Base-by-base conservation (phyloP, 1,284 basidiomycete species). In the Neonothopanus nambi region DNA sequence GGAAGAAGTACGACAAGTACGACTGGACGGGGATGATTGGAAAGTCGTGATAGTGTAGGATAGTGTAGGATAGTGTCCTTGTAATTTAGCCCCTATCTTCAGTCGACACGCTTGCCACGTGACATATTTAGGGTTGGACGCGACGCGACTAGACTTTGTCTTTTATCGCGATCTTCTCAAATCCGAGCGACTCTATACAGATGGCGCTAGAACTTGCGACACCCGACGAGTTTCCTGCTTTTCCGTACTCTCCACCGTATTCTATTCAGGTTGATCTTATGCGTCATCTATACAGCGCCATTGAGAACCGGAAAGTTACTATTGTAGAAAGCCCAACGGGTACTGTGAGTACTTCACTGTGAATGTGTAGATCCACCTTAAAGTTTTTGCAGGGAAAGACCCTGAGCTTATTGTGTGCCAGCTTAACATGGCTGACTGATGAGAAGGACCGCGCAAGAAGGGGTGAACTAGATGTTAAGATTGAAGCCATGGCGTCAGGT, bases 261-360 rank as follows among this genome's bases (percentile, higher is more conserved):
- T 69, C 77, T n/a, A 97, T 97, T 58, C 96, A 99, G 68, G 74
- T 83, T 1, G 84, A 93, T 37, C 80, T 98, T 33, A 98, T 98
- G 95, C 81, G 76, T 12, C 89, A 93, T 56, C 73, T 98, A 3
- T 98, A 96, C 66, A 63, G 78, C 2, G 81, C 89, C 0, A 90
- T 98, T 48, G 94, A 98, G 65, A 61, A 70, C 46, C 78, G 63
- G 68, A 89, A 81, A 69, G 76, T 97, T 8, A 85, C 92, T 2
- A 89, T 98, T 42, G 74, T 93, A 18, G 91, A 94, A 67, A 91
- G 88, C 58, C 93, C 91, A 0, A 94, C 92, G 0, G 92, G 92
- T 58, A 94, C 92, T 20, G 87, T 88, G 50, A 66, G 77, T 61
- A 24, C 11, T 33, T 37, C n/a, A 37, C 38, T 37, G 17, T 21